These are phyloP conservation scores for Fusarium sp. DNA, from an alignment of 2,329 filamentous ascomycete species.

Conservation along the genomic window DNA sequence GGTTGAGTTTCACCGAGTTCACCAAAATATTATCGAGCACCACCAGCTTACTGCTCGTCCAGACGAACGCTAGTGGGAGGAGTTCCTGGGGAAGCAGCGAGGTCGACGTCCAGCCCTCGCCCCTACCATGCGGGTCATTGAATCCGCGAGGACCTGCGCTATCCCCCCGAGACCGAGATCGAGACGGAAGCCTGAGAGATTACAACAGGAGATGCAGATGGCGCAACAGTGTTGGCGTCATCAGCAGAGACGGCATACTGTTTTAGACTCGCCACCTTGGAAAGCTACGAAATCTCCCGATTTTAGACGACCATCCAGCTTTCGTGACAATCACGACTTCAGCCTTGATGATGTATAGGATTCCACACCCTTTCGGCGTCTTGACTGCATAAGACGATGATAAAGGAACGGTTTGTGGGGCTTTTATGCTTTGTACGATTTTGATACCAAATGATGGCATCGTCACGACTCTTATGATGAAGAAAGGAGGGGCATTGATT, in stretches of 20 bases:
- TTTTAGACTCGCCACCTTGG: conserved; percentile 48
- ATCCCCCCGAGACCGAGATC: conserved; percentile 48
- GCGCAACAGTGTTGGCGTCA: conserved; percentile 65
- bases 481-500: conserved; percentile 27
- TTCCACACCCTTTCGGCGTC: conserved; percentile 5
- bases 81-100: conserved; percentile 61
- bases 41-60: conserved; percentile 66
- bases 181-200: conserved; percentile 47
- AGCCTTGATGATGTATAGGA: conserved; percentile 6
- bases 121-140: conserved; percentile 52
- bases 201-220: conserved; percentile 59
- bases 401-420: conserved; percentile 19
- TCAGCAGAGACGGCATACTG: conserved; percentile 64
- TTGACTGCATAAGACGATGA: conserved; percentile 3
- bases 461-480: conserved; percentile 42
- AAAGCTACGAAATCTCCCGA: not conserved
- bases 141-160: conserved; percentile 52
- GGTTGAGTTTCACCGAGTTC: conserved; percentile 69
- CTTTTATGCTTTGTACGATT: conserved; percentile 41
- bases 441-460: conserved; percentile 44
- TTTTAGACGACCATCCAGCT: not conserved
- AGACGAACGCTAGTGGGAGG: conserved; percentile 62
- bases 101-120: conserved; percentile 52
- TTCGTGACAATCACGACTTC: conserved; percentile 1
- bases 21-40: conserved; percentile 68